Base-by-base conservation (phyloP, 1,284 basidiomycete genomes). In the Trametes versicolor region DNA sequence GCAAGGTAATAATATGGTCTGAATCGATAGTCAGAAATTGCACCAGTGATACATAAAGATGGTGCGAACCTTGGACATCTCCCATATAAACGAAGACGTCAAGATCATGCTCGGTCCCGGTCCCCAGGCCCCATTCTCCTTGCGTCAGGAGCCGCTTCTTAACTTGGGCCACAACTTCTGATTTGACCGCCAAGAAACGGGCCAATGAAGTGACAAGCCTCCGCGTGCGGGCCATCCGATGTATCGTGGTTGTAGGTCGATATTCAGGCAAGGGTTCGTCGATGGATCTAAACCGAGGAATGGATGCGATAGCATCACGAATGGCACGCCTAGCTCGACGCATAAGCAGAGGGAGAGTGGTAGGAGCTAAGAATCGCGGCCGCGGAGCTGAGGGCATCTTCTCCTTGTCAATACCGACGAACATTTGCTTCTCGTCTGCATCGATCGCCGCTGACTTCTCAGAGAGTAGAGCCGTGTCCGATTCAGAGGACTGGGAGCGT, bases 1-100 rank as follows among this genome's bases (percentile, higher is more conserved):
- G 92, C 68, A 98, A 83, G 2, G 94, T 91, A 34, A 97, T 78
- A 68, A 98, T 96, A 77, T 99, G 97, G 79, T 99, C 95, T 95
- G 67, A 52, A 19, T 37, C 50, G 60, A 61, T 29, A 59, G 59
- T 51, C 12, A 54, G 27, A 3, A 54, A 36, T 13, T 25, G 36
- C 8, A 37, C 15, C 50, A 25, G 5, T 21, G n/a, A 19, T 15
- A 32, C 50, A 47, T 15, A 39, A 37, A 73, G 15, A 1, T 6
- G 1, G 6, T 27, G 17, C 81, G 62, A 67, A 94, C 94, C 96
- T 83, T 97, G 93, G 4, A 99, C 87, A 77, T 99, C 97, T 51
- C 94, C 95, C 80, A 98, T 88, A 76, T 98, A 96, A 19, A 96
- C 93, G 6, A 87, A 90, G 41, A 95, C 85, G 69, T 93, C 91